Base-by-base conservation (phyloP, 2,329 filamentous ascomycete genomes). In the Aureobasidium sp. region DNA sequence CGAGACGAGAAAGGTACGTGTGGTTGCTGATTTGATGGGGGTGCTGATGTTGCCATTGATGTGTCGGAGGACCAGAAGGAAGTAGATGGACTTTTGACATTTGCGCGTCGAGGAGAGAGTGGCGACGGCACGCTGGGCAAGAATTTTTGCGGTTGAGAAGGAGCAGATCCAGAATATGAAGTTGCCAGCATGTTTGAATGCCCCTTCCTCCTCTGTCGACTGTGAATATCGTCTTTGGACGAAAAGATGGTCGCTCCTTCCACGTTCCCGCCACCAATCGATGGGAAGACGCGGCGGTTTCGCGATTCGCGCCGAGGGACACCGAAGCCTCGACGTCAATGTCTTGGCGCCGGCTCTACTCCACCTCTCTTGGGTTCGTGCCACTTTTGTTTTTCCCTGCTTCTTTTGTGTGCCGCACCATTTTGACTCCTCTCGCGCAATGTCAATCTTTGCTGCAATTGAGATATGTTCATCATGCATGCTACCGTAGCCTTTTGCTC, bases 1-100 rank as follows among this genome's bases (percentile, higher is more conserved):
- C 84, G 79, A 62, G 81, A 74, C 29, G 82, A 77, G 65, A 78
- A 86, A 61, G 68, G 65, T 13, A 47, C 19, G 5, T 51, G 51
- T 23, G 60, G 45, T 25, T 46, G 27, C 21, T 59, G 40, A 3
- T 45, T 46, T 5, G 19, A 35, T 15, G 35, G 54, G 7, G 46
- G 31, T 27, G 40, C 13, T 37, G 53, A 57, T 19, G 53, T 46
- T 0, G 53, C 13, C 53, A 63, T 60, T 51, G 57, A 35, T 31
- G 23, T 53, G 60, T 49, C 21, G 61, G 60, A 47, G 49, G 45
- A 46, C 60, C 61, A 33, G 43, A 49, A 15, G 60, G 65, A 43
- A 60, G 60, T 40, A 57, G 61, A 64, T 65, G 55, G 40, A n/a
- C 19, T 66, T 67, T 68, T 59, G 61, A 69, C 68, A 63, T 77